These are phyloP conservation scores for Papilionanthe hybrid DNA, from an alignment of 116 monocot genomes.

Conservation along the genomic window DNA sequence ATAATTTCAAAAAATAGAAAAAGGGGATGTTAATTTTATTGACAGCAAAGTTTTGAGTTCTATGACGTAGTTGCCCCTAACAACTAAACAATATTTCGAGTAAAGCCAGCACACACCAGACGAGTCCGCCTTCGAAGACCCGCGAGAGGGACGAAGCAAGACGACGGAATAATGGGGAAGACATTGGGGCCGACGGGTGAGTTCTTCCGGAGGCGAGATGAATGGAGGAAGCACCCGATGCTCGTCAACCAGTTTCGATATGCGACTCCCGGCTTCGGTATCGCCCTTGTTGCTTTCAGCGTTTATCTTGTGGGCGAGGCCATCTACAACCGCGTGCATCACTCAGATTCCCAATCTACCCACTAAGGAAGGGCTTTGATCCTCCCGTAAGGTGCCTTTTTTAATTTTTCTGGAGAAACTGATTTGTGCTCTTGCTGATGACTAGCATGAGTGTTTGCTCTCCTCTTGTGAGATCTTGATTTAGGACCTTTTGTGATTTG, in stretches of 20 bases:
- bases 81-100: too few species aligned
- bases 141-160: conserved; percentile 1
- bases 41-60: too few species aligned
- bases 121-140: too few species aligned
- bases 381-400: not conserved
- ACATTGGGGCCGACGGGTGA: conserved; percentile 79
- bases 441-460: too few species aligned
- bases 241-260: conserved; percentile 50
- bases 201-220: conserved; percentile 81
- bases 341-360: conserved; percentile 28
- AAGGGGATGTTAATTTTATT: too few species aligned
- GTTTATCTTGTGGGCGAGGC: conserved; percentile 82
- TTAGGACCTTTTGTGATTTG: too few species aligned
- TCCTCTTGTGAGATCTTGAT: too few species aligned
- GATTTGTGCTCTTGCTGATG: too few species aligned
- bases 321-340: conserved; percentile 60
- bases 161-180: conserved; percentile 42
- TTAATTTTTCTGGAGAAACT: not conserved
- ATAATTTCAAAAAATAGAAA: too few species aligned
- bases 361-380: not conserved
- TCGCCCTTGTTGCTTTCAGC: conserved; percentile 83
- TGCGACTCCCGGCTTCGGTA: conserved; percentile 79
- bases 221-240: conserved; percentile 92
- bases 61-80: too few species aligned
- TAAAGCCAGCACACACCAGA: too few species aligned